phyloP scores from a whole-genome alignment of 208 protist species.

The Acanthamoeba royreba region DNA sequence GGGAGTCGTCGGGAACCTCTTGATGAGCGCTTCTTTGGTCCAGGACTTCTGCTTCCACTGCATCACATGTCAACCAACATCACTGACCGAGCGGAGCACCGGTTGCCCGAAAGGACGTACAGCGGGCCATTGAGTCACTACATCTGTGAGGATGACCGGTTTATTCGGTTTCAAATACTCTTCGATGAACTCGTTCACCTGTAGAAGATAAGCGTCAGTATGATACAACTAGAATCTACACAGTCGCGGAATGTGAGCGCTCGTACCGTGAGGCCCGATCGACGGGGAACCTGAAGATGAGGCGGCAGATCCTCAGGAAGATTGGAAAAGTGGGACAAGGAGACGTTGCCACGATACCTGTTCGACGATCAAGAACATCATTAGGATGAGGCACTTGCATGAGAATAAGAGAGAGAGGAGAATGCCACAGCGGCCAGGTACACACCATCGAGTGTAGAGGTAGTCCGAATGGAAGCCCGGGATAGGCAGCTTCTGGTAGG shows the following conservation, averaged over 20 bases:
- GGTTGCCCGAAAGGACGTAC: neutral
- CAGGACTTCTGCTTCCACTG: constrained; percentile 27
- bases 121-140: constrained; percentile 33
- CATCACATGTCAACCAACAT: neutral
- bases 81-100: neutral
- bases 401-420: neutral
- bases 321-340: constrained; percentile 19
- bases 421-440: neutral
- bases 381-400: neutral
- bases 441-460: constrained; percentile 22
- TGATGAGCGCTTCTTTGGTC: constrained; percentile 7
- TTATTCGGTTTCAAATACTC: neutral
- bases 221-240: neutral
- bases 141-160: constrained; percentile 42
- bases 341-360: constrained; percentile 20
- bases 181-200: constrained; percentile 9
- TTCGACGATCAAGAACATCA: neutral
- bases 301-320: constrained; percentile 24
- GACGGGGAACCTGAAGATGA: neutral
- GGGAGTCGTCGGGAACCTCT: neutral
- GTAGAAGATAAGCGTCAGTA: neutral
- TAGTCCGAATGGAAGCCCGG: constrained; percentile 42
- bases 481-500: constrained; percentile 22
- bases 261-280: neutral
- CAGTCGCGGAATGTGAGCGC: neutral